Base-by-base conservation (phyloP, 352 stramenopile genomes). In the Globisporangium splendens region DNA sequence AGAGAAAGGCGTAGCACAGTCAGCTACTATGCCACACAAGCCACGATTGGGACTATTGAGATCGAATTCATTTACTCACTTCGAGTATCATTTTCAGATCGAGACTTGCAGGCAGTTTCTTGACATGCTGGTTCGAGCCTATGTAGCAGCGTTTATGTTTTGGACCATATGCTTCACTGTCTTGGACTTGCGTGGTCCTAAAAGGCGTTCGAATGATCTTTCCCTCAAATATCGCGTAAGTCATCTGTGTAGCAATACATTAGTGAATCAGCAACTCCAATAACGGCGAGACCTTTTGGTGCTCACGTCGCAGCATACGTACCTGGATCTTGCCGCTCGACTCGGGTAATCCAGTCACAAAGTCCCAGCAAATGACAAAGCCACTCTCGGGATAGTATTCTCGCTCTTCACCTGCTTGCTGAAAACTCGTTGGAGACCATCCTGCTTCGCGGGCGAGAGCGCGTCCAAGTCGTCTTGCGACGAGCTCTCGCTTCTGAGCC, bases 281-380 rank as follows among this genome's bases (percentile, higher is more conserved):
- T 15, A 31, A 8, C 28, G 28, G 28, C 28, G 28, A 35, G 28
- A 35, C n/a, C n/a, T n/a, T n/a, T n/a, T n/a, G n/a, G n/a, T 35
- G 10, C 28, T 35, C 28, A 35, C 10, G 13, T n/a, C n/a, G n/a
- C n/a, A n/a, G n/a, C n/a, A n/a, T 10, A 46, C 7, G 46, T 46
- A 84, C 76, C 72, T 83, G 72, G 3, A 86, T 8, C 28, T 59
- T 68, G 47, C 56, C 48, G 24, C 46, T 35, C 31, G 61, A 43
- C 20, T 60, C 31, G 11, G 66, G 70, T 8, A 85, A 17, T 1
- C 72, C 61, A 14, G 58, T 47, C 18, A 49, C 59, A 59, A 72
- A 84, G 62, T 87, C 77, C 75, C 77, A 87, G 46, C 78, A 69
- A 8, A 85, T 14, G 22, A 44, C 54, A 62, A 85, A 69, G 3